phyloP scores from a whole-genome alignment of 305 asterid species.

The Plantago coronopus region DNA sequence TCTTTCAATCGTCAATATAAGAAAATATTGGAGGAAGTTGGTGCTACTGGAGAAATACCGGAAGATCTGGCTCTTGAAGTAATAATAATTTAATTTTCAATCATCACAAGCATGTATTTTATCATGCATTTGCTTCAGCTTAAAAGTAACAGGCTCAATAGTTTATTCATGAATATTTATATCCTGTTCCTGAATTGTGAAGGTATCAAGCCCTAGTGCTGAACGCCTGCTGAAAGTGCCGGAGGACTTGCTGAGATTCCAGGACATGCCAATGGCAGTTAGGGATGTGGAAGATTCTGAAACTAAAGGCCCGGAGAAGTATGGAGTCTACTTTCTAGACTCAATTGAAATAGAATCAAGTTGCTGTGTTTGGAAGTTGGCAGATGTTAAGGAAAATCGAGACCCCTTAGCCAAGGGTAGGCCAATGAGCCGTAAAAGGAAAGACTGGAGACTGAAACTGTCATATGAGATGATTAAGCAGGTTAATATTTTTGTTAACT shows the following conservation, averaged over 20 bases:
- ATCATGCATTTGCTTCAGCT: not conserved
- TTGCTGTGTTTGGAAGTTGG: conserved; percentile 74
- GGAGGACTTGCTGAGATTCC: conserved; percentile 69
- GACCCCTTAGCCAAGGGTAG: conserved; percentile 78
- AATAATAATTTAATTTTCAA: conserved; percentile 20
- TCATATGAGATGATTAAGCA: conserved; percentile 42
- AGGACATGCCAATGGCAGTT: conserved; percentile 68
- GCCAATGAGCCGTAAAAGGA: conserved; percentile 75
- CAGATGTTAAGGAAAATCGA: conserved; percentile 85
- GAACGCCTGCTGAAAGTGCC: conserved; percentile 82
- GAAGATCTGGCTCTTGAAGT: conserved; percentile 86
- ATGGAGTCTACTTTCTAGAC: conserved; percentile 56
- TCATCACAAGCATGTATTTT: not conserved
- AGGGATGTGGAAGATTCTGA: conserved; percentile 42
- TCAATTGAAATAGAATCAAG: conserved; percentile 53
- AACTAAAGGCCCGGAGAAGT: conserved; percentile 36
- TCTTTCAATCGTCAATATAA: conserved; percentile 62
- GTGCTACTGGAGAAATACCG: conserved; percentile 72
- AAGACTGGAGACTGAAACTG: conserved; percentile 57
- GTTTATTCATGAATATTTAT: not conserved
- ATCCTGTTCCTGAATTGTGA: conserved; percentile 19
- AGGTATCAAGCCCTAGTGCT: conserved; percentile 93
- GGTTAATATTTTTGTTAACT: conserved; percentile 47
- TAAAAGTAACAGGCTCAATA: not conserved
- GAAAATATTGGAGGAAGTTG: conserved; percentile 64